Conservation (phyloP, 2,329 filamentous ascomycete genomes). For the Aspergillus sp. region DNA sequence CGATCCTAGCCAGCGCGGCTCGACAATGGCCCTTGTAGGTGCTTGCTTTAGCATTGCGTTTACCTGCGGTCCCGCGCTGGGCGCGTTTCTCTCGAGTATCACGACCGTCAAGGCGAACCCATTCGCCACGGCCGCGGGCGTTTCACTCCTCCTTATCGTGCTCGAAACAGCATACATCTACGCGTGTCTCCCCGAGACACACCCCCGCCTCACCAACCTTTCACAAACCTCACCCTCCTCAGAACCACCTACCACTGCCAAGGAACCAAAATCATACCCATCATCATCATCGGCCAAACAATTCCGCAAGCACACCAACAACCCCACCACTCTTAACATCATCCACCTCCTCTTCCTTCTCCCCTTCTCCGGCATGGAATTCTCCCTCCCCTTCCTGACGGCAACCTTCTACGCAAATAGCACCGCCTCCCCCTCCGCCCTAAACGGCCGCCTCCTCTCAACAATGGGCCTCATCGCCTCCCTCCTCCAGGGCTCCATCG, state of each 20-base stretch:
- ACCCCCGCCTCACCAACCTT: slow-evolving; percentile 61
- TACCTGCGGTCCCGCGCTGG: slow-evolving; percentile 91
- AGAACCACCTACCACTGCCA: neutral
- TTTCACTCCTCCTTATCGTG: slow-evolving; percentile 83
- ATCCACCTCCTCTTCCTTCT: slow-evolving; percentile 91
- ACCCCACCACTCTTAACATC: slow-evolving; percentile 77
- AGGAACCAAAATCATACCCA: slow-evolving; percentile 17
- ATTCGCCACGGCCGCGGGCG: slow-evolving; percentile 88
- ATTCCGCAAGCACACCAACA: slow-evolving; percentile 70
- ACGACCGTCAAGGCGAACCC: slow-evolving; percentile 82
- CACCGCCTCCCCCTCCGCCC: slow-evolving; percentile 60
- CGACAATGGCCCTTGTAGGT: slow-evolving; percentile 95
- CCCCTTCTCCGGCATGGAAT: slow-evolving; percentile 98
- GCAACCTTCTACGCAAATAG: slow-evolving; percentile 85
- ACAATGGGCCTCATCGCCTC: slow-evolving; percentile 91
- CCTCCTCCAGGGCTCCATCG: slow-evolving; percentile 90
- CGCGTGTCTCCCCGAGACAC: slow-evolving; percentile 80
- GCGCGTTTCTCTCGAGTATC: slow-evolving; percentile 81
- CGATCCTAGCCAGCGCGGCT: slow-evolving; percentile 78
- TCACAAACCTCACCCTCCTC: slow-evolving; percentile 20
- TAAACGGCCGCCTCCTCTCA: slow-evolving; percentile 84
- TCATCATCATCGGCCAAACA: slow-evolving; percentile 25
- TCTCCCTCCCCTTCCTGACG: slow-evolving; percentile 95
- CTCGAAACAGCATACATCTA: slow-evolving; percentile 89
- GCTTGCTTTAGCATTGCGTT: slow-evolving; percentile 97